Percentiles rank a stretch among this genome's conserved stretches.
phyloP scores from a whole-genome alignment of 2,329 filamentous ascomycete genomes.

The Sarocladiaceae sp. region DNA sequence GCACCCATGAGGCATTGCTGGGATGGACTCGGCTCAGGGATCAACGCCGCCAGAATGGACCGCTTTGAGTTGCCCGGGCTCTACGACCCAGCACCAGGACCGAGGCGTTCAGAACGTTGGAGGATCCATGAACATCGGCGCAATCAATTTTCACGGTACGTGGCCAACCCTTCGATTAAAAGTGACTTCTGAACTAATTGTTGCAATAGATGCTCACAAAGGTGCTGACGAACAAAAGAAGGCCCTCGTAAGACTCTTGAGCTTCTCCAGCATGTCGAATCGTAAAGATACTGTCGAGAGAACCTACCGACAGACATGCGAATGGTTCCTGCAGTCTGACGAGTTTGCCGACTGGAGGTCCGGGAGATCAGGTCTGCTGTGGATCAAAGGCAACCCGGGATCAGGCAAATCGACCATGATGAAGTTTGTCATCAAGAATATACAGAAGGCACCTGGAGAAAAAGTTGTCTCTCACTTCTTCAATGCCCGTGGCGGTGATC shows the following conservation, averaged over 20 bases:
- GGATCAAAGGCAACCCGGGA: conserved; percentile 11
- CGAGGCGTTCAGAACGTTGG: neutral
- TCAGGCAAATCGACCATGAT: conserved; percentile 12
- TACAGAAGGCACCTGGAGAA: neutral
- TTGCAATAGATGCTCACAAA: conserved; percentile 1
- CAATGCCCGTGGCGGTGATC: conserved; percentile 35
- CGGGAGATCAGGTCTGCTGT: conserved; percentile 5
- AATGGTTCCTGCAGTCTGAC: neutral
- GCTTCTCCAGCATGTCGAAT: neutral
- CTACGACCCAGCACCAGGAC: no score
- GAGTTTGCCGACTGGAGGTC: neutral
- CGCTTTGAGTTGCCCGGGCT: no score
- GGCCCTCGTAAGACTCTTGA: neutral
- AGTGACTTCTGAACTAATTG: no score
- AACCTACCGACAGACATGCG: neutral
- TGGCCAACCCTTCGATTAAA: no score
- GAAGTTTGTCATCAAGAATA: conserved; percentile 9
- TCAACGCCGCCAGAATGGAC: neutral
- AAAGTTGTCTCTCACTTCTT: conserved; percentile 40
- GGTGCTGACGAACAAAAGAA: neutral
- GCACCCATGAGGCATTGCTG: no score
- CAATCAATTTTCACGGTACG: neutral
- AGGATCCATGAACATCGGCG: neutral
- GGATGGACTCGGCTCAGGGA: no score
- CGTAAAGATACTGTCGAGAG: neutral